Percentiles rank a stretch among this genome's conserved stretches.
Evolutionary conservation across 2,329 filamentous ascomycete genomes (phyloP).

Genomic region (Emergomyces pasteurianus): DNA sequence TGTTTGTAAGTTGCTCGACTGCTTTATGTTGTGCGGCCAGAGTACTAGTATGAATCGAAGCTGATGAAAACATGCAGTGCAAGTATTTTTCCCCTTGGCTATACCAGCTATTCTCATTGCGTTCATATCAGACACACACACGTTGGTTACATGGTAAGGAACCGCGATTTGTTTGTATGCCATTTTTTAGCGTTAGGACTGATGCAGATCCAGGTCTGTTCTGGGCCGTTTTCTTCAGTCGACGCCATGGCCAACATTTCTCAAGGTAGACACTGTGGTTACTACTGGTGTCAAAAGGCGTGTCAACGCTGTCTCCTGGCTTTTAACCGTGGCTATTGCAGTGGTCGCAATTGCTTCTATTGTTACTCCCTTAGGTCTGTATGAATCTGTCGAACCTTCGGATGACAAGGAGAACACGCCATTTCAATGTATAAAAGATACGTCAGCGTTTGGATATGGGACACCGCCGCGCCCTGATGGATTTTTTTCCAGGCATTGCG

Average conservation of each 20-base stretch:
- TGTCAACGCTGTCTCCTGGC: constrained; percentile 15
- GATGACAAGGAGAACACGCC: constrained; percentile 6
- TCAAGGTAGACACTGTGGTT: constrained; percentile 28
- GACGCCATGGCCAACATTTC: constrained; percentile 32
- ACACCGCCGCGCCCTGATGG: constrained; percentile 25
- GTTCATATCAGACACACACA: constrained; percentile 24
- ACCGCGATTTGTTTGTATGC: not conserved
- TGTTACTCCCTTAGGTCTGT: constrained; percentile 36
- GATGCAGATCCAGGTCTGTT: constrained; percentile 20
- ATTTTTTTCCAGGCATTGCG: constrained; percentile 24
- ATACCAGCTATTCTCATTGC: constrained; percentile 27
- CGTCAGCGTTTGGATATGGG: constrained; percentile 26
- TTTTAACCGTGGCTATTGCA: constrained; percentile 18
- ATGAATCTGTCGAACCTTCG: constrained; percentile 23
- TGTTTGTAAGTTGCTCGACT: constrained; percentile 12
- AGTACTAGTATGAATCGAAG: not conserved
- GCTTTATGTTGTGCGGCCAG: not conserved
- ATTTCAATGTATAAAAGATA: constrained; percentile 31
- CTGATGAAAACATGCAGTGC: constrained; percentile 17
- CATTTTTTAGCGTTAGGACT: not conserved
- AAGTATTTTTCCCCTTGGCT: constrained; percentile 24
- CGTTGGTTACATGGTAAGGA: constrained; percentile 15
- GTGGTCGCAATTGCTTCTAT: constrained; percentile 32
- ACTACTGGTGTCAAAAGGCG: constrained; percentile 21
- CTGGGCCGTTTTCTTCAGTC: constrained; percentile 26